Conservation (phyloP, 2,329 filamentous ascomycete genomes). For the Colletotrichum limetticola region DNA sequence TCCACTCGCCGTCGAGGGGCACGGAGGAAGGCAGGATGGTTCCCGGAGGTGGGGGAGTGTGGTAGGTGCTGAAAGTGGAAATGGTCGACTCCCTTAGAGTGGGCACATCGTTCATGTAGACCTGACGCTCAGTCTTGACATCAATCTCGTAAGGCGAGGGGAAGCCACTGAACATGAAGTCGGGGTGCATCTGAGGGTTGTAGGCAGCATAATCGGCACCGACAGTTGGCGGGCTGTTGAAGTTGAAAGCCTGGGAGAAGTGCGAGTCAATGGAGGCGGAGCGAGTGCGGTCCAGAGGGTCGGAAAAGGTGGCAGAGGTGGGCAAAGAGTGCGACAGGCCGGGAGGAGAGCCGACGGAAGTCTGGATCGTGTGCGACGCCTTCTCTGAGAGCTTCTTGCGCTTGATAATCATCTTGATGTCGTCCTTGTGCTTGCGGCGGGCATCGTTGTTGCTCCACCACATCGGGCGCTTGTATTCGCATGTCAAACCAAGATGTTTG, state of each 20-base stretch:
- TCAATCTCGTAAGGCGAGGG: slow-evolving; percentile 88
- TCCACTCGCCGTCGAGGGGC: slow-evolving; percentile 73
- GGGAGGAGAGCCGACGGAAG: slow-evolving; percentile 74
- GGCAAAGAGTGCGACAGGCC: slow-evolving; percentile 84
- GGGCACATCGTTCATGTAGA: slow-evolving; percentile 91
- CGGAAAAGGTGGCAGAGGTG: slow-evolving; percentile 83
- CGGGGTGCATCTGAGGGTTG: slow-evolving; percentile 70
- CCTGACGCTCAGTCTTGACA: slow-evolving; percentile 94
- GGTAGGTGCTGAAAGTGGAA: slow-evolving; percentile 93
- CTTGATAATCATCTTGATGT: slow-evolving; percentile 98
- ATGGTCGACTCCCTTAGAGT: slow-evolving; percentile 87
- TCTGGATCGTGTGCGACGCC: slow-evolving; percentile 67
- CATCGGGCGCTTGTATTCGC: slow-evolving; percentile 95
- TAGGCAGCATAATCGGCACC: slow-evolving; percentile 69
- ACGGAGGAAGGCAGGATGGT: slow-evolving; percentile 71
- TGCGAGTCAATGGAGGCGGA: slow-evolving; percentile 85
- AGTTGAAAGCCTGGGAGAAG: slow-evolving; percentile 77
- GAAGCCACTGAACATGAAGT: slow-evolving; percentile 68
- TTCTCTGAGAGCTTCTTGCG: slow-evolving; percentile 95
- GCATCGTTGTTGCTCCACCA: slow-evolving; percentile 98
- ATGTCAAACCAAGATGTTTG: slow-evolving; percentile 82
- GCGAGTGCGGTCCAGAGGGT: slow-evolving; percentile 77
- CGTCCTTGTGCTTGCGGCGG: slow-evolving; percentile 87
- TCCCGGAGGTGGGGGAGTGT: slow-evolving; percentile 78
- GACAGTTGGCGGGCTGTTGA: slow-evolving; percentile 69